phyloP scores from a whole-genome alignment of 1,284 basidiomycete species.

The Heliocybe sulcata region DNA sequence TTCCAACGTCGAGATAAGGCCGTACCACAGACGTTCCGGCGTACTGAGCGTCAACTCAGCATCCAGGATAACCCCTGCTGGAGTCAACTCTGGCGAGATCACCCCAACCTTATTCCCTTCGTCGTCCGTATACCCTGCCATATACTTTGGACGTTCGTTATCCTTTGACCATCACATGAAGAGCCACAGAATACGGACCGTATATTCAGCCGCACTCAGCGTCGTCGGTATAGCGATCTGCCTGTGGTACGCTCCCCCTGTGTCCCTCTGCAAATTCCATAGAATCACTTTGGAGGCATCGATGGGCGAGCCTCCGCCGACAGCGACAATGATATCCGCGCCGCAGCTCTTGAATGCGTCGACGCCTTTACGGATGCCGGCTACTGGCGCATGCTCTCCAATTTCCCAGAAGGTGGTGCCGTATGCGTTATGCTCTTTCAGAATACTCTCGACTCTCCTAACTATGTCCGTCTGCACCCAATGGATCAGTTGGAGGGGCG shows the following conservation, averaged over 20 bases:
- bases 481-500: not conserved
- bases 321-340: conserved; percentile 63
- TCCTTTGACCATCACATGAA: too few species aligned
- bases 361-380: conserved; percentile 58
- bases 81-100: conserved; percentile 44
- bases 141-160: conserved; percentile 19
- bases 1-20: conserved; percentile 2
- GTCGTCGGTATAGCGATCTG: conserved; percentile 80
- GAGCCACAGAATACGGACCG: conserved; percentile 24
- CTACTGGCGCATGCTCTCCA: conserved; percentile 70
- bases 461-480: conserved; percentile 54
- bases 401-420: conserved; percentile 70
- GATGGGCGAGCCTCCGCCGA: conserved; percentile 77
- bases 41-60: conserved; percentile 69
- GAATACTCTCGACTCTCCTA: conserved; percentile 44
- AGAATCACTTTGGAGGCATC: conserved; percentile 72
- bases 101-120: conserved; percentile 61
- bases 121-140: conserved; percentile 69
- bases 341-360: conserved; percentile 43
- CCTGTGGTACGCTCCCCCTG: conserved; percentile 33
- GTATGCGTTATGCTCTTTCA: conserved; percentile 48
- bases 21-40: conserved; percentile 68
- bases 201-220: conserved; percentile 74
- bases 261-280: conserved; percentile 50
- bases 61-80: conserved; percentile 71